Conservation (phyloP, 78 protist species). For the Polysphondylium violaceum region DNA sequence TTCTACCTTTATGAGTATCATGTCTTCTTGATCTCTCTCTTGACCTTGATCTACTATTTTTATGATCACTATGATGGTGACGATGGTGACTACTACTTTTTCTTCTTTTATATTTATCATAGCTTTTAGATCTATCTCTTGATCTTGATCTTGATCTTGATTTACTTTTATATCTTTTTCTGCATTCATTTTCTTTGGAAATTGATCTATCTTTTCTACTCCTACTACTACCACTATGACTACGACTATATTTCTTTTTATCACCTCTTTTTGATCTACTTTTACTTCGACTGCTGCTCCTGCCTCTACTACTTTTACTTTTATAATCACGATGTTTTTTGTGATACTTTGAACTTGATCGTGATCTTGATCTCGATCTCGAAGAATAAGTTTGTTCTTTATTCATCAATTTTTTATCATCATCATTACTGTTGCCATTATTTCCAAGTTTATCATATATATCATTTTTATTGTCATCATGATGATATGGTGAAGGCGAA, state of each 20-base stretch:
- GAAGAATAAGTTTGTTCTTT: neutral
- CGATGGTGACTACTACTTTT: neutral
- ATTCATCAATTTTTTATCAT: neutral
- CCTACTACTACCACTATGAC: neutral
- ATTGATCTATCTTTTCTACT: neutral
- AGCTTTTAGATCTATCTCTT: too few species aligned
- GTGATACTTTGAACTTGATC: neutral
- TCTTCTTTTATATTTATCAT: too few species aligned
- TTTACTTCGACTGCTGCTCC: neutral
- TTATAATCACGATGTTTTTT: too few species aligned
- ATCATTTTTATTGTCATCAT: neutral
- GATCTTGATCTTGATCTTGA: constrained; percentile 1
- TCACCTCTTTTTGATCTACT: neutral
- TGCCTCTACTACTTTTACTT: neutral
- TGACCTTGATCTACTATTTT: constrained; percentile 14
- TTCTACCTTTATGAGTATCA: neutral
- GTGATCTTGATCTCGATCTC: constrained; percentile 11
- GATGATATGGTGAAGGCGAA: too few species aligned
- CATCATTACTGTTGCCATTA: constrained; percentile 3
- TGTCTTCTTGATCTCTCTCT: constrained; percentile 1
- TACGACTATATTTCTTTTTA: neutral
- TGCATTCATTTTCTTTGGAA: neutral
- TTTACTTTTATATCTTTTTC: neutral
- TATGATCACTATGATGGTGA: constrained; percentile 1
- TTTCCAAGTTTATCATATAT: neutral